Evolutionary conservation across 495 filamentous ascomycete species (phyloP).

Genomic region (Xylaria curta): DNA sequence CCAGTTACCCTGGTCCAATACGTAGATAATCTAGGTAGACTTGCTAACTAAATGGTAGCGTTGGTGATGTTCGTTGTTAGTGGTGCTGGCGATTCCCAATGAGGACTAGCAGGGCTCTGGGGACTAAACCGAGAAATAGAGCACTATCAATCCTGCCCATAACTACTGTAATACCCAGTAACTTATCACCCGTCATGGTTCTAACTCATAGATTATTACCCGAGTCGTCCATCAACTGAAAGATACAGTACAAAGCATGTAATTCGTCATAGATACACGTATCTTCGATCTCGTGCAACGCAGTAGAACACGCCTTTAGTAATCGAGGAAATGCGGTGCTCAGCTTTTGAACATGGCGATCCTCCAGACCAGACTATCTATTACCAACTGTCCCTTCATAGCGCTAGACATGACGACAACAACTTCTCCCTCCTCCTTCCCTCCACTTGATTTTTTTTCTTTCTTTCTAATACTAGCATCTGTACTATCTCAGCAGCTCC

Average conservation of each 20-base stretch:
- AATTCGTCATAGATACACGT: conserved; percentile 1
- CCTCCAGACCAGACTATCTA: not conserved
- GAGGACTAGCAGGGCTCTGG: not conserved
- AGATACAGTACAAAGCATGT: not conserved
- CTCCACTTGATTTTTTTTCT: not conserved
- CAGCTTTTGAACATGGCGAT: not conserved
- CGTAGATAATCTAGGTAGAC: conserved; percentile 11
- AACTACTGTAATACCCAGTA: conserved; percentile 13
- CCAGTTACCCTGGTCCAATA: not conserved
- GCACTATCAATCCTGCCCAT: not conserved
- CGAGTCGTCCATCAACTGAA: conserved; percentile 1
- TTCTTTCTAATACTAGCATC: not conserved
- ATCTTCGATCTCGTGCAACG: conserved; percentile 6
- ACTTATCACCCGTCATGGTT: conserved; percentile 13
- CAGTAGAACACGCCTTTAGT: not conserved
- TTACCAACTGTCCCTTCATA: not conserved
- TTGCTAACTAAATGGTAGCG: not conserved
- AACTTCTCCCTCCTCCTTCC: not conserved
- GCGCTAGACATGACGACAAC: not conserved
- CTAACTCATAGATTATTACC: not conserved
- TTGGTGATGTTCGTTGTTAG: not conserved
- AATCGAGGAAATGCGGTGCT: not conserved
- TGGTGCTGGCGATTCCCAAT: not conserved
- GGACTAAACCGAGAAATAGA: conserved; percentile 2
- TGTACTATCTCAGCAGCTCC: not conserved